Evolutionary conservation across 495 filamentous ascomycete species (phyloP), one percentile per base, ranked within the genome.

Genomic region (Aspergillus sclerotiicarbonarius): DNA sequence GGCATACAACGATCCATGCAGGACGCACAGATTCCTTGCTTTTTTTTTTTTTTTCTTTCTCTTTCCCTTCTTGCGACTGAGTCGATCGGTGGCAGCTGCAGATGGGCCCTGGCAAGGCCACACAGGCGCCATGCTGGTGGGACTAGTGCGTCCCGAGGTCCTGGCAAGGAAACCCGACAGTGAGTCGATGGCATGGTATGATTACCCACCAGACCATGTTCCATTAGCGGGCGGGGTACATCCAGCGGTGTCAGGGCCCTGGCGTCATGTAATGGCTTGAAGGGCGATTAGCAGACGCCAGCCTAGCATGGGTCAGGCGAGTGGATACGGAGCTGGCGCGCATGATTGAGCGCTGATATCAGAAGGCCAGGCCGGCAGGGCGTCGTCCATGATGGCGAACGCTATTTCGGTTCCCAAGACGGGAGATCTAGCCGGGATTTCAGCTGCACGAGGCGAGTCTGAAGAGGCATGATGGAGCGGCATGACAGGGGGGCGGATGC

Each of bases 1-100:
- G 31, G 46, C 41, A 51, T 46, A 51, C 13, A 20, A 20, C 33
- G 51, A 56, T 49, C 50, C 60, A 49, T 59, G 58, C 53, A 21
- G 53, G 45, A 53, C 39, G 48, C 57, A 57, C 56, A 54, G 53
- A 39, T 53, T 43, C 19, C 45, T 46, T 58, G 49, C 55, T 62
- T 58, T 62, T 57, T 57, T 49, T 49, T 37, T 41, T 56, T 35
- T 48, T 61, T 37, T 13, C 48, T 57, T 61, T n/a, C n/a, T n/a
- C n/a, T n/a, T n/a, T n/a, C 25, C 32, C 31, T 49, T 48, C 20
- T 49, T 45, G 15, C 31, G n/a, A 53, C 35, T 33, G 47, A 25
- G 46, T 47, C 39, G 53, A 55, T 61, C 20, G 46, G 48, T 54
- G 45, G 25, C 25, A 25, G 25, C 25, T 25, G 51, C 41, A 56